Base-by-base conservation (phyloP, 2,329 filamentous ascomycete species). In the Hypoxylon sp. region DNA sequence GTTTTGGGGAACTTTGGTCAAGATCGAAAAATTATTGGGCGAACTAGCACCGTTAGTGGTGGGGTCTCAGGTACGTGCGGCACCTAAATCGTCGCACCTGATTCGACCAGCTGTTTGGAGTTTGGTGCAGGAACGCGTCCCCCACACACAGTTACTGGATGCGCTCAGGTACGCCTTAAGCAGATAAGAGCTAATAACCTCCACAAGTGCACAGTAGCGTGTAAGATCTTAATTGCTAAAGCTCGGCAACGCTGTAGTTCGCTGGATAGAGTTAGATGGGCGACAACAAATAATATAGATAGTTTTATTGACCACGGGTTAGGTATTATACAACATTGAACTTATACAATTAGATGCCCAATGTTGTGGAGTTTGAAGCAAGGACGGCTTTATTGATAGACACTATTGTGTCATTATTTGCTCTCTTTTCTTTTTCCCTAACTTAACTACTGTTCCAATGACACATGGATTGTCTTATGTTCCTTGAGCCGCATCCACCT, bases 191-290 rank as follows among this genome's bases (percentile, higher is more conserved):
- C 58, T 46, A 53, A 60, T 62, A 53, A 65, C 51, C 57, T 23
- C 25, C 41, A 34, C 43, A 48, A 50, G 25, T 25, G n/a, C 41
- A 34, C 49, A 48, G 56, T 60, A 64, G 56, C 63, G 48, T 28
- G 63, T 66, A 48, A 61, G 65, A 67, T 64, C 43, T 64, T 64
- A 61, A 67, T 60, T 65, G 28, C 19, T 14, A 48, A 60, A 64
- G 48, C 28, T 60, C 49, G 53, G 49, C 59, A 63, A 57, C 56
- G 17, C 11, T 52, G 5, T 53, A 43, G 17, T 43, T 11, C 17
- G 38, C 17, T 3, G 52, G 46, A 57, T 52, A 55, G 56, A 45
- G 38, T 61, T 46, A 28, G 28, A 61, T 55, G 21, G 41, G 50
- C 41, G 5, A 17, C 38, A 19, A 9, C 38, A 17, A 43, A 43